Evolutionary conservation across 257 asterid genomes (phyloP), one percentile per base, ranked within the genome.

Genomic region (Thymus quinquecostatus): DNA sequence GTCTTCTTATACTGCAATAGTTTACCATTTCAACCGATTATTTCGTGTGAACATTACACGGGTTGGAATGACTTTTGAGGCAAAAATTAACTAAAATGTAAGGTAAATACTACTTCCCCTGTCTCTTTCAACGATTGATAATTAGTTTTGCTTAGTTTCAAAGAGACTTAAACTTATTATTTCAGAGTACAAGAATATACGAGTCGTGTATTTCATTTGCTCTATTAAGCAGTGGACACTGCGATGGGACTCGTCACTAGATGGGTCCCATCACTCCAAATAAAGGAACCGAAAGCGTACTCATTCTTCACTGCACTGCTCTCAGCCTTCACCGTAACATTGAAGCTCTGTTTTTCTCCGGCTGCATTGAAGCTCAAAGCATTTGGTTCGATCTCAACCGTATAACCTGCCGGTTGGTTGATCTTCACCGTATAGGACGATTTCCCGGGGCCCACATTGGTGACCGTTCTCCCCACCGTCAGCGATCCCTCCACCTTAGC

Each of bases 381-480:
- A 0, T 36, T 8, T 0, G 89, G 89, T 9, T 60, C 29, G 47
- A 87, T 71, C n/a, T 36, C 49, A 10, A 84, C 78, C 0, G 9
- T 14, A 51, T 57, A 82, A 34, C 87, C 86, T 0, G 21, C 36
- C 0, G 92, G 92, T 10, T 72, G 55, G 2, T 14, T 11, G 3
- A 82, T 36, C 1, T 27, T 53, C 4, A 78, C 73, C 0, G 64
- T 8, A 14, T 83, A 87, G 1, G 74, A 54, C 2, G 74, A 40
- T 0, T 50, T 72, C 11, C 44, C 14, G 1, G 5, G 0, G 3
- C 91, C 95, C 0, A 88, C 95, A 32, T 86, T 86, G 2, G 86
- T 88, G 1, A 86, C 91, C 0, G 77, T 74, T 75, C 95, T 84
- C 3, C 4, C 51, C 8, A 84, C 86, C 0, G 71, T 75, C 45